Conservation (phyloP, 2,329 filamentous ascomycete genomes). For the Orbilia brochopaga region DNA sequence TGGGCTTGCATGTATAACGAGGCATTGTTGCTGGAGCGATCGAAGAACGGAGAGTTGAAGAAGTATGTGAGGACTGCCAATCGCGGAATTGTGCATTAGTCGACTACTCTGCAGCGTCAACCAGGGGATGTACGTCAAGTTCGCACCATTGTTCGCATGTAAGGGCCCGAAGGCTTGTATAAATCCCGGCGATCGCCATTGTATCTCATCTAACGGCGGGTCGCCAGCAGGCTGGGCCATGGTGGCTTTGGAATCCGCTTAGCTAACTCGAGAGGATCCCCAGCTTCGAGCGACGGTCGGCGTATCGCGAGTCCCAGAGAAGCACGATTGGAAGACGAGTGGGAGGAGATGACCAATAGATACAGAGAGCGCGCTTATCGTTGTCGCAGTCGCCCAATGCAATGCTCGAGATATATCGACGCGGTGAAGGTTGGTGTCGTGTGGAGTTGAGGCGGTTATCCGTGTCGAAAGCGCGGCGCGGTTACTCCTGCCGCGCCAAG, state of each 20-base stretch:
- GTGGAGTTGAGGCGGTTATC: background rate
- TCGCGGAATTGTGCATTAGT: background rate
- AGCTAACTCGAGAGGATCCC: background rate
- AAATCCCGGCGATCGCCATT: constrained; percentile 66
- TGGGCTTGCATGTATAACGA: constrained; percentile 68
- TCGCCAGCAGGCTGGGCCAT: constrained; percentile 56
- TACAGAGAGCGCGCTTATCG: no score
- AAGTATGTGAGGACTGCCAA: constrained; percentile 70
- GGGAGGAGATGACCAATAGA: no score
- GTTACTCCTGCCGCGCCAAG: constrained; percentile 25
- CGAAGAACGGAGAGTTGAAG: constrained; percentile 71
- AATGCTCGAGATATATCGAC: constrained; percentile 6
- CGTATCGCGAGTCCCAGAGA: background rate
- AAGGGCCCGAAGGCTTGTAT: constrained; percentile 65
- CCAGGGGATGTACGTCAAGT: no score
- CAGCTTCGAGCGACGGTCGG: background rate
- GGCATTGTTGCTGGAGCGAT: constrained; percentile 71
- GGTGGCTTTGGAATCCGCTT: background rate
- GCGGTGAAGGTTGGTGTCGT: no score
- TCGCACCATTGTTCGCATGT: constrained; percentile 63
- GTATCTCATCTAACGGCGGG: constrained; percentile 69
- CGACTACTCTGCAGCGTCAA: background rate
- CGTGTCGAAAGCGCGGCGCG: constrained; percentile 10
- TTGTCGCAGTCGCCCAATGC: background rate
- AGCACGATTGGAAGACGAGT: background rate